Evolutionary conservation across 305 asterid genomes (phyloP).

Genomic region (Fraxinus floribunda): DNA sequence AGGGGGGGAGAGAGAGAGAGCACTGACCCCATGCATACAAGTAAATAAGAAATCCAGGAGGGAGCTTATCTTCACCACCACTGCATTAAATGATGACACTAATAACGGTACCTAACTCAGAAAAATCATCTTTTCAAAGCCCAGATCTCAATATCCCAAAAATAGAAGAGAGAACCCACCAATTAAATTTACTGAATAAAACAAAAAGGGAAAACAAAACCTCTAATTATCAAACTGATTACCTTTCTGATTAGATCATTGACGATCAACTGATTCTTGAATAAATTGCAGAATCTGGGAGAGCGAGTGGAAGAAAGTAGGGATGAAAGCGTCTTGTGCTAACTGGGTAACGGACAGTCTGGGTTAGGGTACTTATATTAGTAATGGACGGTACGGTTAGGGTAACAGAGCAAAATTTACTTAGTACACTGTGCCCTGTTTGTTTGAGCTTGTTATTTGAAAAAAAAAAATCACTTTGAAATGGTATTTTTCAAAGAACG

Average conservation of each 20-base stretch:
- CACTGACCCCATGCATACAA: conserved; percentile 90
- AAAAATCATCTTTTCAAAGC: conserved; percentile 29
- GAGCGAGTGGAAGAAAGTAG: conserved; percentile 8
- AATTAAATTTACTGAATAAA: conserved; percentile 18
- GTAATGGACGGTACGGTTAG: too few species aligned
- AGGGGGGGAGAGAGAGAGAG: neutral
- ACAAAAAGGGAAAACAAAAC: neutral
- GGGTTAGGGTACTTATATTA: too few species aligned
- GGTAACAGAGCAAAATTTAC: too few species aligned
- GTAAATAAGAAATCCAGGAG: conserved; percentile 52
- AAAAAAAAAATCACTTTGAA: too few species aligned
- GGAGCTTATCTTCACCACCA: conserved; percentile 41
- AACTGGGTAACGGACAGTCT: conserved; percentile 17
- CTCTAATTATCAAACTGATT: neutral
- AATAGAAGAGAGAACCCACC: neutral
- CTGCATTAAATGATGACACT: conserved; percentile 36
- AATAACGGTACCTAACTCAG: conserved; percentile 5
- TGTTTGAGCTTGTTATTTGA: too few species aligned
- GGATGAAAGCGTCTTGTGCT: conserved; percentile 11
- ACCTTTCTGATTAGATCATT: conserved; percentile 29
- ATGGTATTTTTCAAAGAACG: too few species aligned
- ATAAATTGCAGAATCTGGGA: conserved; percentile 20
- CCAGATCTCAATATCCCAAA: conserved; percentile 37
- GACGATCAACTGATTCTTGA: conserved; percentile 21
- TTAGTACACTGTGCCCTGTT: too few species aligned